These are phyloP conservation scores for Pilasporangium apinafurcum DNA, from an alignment of 352 stramenopile species.

Conservation along the genomic window DNA sequence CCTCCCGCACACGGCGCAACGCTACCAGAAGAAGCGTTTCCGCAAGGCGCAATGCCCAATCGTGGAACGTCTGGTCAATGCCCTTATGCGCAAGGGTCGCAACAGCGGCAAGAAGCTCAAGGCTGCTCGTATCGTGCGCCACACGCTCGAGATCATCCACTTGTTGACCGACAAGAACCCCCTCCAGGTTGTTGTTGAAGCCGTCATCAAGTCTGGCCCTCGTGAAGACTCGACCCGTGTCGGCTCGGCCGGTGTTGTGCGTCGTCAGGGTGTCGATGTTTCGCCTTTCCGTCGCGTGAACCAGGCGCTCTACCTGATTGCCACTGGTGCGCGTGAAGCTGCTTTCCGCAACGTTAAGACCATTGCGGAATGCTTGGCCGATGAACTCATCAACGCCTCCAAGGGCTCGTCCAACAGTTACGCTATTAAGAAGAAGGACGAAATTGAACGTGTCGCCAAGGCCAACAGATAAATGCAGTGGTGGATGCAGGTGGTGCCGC, in stretches of 20 bases:
- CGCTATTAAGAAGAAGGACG: constrained; percentile 99
- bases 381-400: constrained; percentile 99
- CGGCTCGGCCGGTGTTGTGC: constrained; percentile 98
- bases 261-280: constrained; percentile 99
- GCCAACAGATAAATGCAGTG: constrained; percentile 97
- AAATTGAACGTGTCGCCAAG: constrained; percentile 99
- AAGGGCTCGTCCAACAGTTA: constrained; percentile 99
- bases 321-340: constrained; percentile 96
- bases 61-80: constrained; percentile 96
- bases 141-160: constrained; percentile 99
- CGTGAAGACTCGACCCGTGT: constrained; percentile 99
- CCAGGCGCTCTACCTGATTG: constrained; percentile 98
- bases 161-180: constrained; percentile 99
- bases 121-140: constrained; percentile 97
- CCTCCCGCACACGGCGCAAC: constrained; percentile 98
- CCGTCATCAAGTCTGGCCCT: constrained; percentile 93
- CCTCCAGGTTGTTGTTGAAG: constrained; percentile 94
- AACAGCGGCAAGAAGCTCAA: constrained; percentile 99
- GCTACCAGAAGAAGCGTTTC: constrained; percentile 99
- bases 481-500: not conserved
- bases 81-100: constrained; percentile 98
- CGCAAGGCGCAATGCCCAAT: constrained; percentile 99
- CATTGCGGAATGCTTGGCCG: constrained; percentile 98
- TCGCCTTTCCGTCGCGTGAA: constrained; percentile 99
- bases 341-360: constrained; percentile 99